These are phyloP conservation scores for Glebionis coronaria DNA, from an alignment of 129 eudicot species.

Conservation along the genomic window DNA sequence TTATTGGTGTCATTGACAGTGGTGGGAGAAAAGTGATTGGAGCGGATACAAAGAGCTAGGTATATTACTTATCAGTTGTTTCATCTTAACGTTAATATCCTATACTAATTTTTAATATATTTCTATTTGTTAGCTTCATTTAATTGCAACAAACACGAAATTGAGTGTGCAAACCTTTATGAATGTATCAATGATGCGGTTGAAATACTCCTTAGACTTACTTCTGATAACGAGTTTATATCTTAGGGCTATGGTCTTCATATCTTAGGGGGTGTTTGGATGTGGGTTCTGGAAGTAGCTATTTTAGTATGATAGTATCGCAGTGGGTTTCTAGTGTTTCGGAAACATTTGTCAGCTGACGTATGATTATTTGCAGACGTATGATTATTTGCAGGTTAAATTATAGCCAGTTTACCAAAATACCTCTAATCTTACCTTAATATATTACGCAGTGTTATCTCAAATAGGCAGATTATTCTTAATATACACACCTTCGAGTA, in stretches of 20 bases:
- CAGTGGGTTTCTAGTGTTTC: neutral
- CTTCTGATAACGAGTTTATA: too few relatives aligned
- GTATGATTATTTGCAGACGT: too few relatives aligned
- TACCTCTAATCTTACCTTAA: neutral
- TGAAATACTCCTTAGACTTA: too few relatives aligned
- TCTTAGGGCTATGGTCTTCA: neutral
- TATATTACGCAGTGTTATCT: neutral
- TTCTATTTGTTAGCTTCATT: neutral
- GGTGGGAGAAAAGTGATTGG: conserved; percentile 99
- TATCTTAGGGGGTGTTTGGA: conserved; percentile 1
- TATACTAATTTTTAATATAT: neutral
- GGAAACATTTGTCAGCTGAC: neutral
- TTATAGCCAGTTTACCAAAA: neutral
- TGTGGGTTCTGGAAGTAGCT: neutral
- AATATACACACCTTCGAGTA: too few relatives aligned
- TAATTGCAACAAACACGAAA: neutral
- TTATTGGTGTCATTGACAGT: conserved; percentile 97
- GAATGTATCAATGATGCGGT: too few relatives aligned
- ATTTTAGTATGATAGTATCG: neutral
- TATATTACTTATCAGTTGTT: conserved; percentile 24
- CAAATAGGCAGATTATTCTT: too few relatives aligned
- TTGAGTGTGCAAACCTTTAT: too few relatives aligned
- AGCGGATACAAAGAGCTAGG: conserved; percentile 98
- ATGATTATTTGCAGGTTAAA: neutral
- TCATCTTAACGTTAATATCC: neutral